phyloP scores from a whole-genome alignment of 2,329 filamentous ascomycete genomes.

The Dendrostoma leiphaemia region DNA sequence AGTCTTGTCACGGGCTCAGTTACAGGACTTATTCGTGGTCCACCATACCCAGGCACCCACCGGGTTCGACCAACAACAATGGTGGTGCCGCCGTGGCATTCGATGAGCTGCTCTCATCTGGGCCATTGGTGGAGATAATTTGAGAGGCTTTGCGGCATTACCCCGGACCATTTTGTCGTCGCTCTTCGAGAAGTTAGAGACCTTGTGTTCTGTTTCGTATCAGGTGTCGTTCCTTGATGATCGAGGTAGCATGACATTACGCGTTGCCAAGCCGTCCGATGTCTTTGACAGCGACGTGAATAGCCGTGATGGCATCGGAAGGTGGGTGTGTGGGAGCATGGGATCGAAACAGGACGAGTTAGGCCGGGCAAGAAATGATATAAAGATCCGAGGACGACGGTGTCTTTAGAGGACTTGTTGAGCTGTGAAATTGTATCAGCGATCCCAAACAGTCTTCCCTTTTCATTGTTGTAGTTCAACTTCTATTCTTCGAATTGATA shows the following conservation, averaged over 20 bases:
- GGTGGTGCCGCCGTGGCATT: too few species aligned
- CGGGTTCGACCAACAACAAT: not conserved
- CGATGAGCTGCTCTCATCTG: not conserved
- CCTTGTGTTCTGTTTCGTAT: not conserved
- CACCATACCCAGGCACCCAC: not conserved
- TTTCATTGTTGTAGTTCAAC: not conserved
- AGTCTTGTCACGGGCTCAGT: not conserved
- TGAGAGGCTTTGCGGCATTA: not conserved
- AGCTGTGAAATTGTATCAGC: not conserved
- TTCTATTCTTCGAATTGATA: not conserved
- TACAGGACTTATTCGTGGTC: not conserved
- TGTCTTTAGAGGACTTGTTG: not conserved
- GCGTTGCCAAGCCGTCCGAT: not conserved
- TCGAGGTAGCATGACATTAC: not conserved
- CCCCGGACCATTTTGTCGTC: not conserved
- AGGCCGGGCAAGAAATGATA: not conserved
- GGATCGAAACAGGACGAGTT: not conserved
- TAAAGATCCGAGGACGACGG: not conserved
- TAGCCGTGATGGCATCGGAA: not conserved
- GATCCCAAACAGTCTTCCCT: not conserved
- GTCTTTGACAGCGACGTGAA: not conserved
- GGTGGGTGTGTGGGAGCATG: not conserved
- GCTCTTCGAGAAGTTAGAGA: not conserved
- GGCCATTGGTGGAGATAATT: too few species aligned
- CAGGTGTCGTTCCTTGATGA: not conserved